Percentiles rank a stretch among this genome's conserved stretches.
Evolutionary conservation across 2,329 filamentous ascomycete species (phyloP).

Genomic region (Metarhizium rileyi): DNA sequence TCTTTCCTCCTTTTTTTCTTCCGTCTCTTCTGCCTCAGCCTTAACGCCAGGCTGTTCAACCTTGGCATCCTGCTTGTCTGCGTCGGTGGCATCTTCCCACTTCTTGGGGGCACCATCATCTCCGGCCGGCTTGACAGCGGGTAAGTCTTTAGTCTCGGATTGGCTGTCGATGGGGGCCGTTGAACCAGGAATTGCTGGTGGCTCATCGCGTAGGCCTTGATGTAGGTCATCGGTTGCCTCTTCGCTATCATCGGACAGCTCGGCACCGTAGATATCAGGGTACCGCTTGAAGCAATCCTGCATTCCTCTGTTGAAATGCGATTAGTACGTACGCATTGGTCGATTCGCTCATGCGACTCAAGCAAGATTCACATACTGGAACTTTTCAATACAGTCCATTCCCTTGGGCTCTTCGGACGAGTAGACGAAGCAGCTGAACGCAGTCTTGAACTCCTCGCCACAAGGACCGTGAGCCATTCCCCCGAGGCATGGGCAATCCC

Average conservation of each 20-base stretch:
- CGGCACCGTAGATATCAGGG: constrained; percentile 85
- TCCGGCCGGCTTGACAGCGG: constrained; percentile 3
- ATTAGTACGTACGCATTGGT: not conserved
- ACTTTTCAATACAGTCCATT: constrained; percentile 95
- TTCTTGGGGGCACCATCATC: constrained; percentile 9
- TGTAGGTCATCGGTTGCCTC: constrained; percentile 15
- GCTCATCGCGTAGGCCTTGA: constrained; percentile 7
- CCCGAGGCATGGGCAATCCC: constrained; percentile 95
- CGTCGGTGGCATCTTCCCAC: constrained; percentile 21
- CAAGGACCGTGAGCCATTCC: constrained; percentile 97
- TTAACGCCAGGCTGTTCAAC: constrained; percentile 6
- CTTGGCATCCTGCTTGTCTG: constrained; percentile 16
- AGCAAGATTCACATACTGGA: constrained; percentile 57
- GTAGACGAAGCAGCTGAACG: constrained; percentile 98
- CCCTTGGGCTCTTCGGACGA: constrained; percentile 93
- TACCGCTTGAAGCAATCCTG: constrained; percentile 92
- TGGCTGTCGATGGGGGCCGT: constrained; percentile 1
- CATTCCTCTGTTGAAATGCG: constrained; percentile 60
- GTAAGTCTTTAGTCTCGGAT: constrained; percentile 9
- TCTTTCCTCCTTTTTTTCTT: constrained; percentile 10
- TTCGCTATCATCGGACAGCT: constrained; percentile 63
- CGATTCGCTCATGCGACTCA: no score
- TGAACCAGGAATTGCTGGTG: not conserved
- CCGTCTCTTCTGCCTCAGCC: constrained; percentile 9
- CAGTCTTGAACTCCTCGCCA: constrained; percentile 87